Evolutionary conservation across 78 protist species (phyloP).

Genomic region (Dictyostelium intermedium): DNA sequence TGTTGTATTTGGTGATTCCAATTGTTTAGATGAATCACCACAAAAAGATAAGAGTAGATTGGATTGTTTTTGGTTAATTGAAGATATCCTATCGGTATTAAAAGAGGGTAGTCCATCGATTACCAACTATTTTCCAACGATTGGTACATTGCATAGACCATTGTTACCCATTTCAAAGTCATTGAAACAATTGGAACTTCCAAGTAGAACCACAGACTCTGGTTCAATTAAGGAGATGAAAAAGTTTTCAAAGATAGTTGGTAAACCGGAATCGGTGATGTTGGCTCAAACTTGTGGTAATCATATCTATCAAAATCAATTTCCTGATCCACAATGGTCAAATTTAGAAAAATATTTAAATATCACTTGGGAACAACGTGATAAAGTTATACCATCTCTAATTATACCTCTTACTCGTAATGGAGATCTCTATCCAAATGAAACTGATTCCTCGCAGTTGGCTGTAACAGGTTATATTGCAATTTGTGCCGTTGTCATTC

Average conservation of each 20-base stretch:
- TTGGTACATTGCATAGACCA: neutral
- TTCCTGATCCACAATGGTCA: conserved; percentile 21
- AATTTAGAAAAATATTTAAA: conserved; percentile 15
- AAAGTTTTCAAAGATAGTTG: conserved; percentile 12
- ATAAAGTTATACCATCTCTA: neutral
- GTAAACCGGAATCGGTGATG: neutral
- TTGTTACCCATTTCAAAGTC: conserved; percentile 11
- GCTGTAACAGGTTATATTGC: neutral
- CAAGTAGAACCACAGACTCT: neutral
- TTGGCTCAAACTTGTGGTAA: neutral
- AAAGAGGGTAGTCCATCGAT: conserved; percentile 3
- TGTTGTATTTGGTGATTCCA: conserved; percentile 61
- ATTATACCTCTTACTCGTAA: neutral
- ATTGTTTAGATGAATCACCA: conserved; percentile 52
- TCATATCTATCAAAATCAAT: neutral
- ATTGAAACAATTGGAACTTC: conserved; percentile 4
- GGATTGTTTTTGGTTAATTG: conserved; percentile 61
- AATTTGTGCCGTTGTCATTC: conserved; percentile 4
- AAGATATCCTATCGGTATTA: conserved; percentile 10
- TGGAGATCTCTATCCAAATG: neutral
- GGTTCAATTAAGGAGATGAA: neutral
- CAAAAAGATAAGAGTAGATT: conserved; percentile 12
- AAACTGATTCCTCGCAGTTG: neutral
- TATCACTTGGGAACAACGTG: conserved; percentile 34
- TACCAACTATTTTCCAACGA: neutral